Base-by-base conservation (phyloP, 1,139 yeast species). In the Saccharomyces hybrid region DNA sequence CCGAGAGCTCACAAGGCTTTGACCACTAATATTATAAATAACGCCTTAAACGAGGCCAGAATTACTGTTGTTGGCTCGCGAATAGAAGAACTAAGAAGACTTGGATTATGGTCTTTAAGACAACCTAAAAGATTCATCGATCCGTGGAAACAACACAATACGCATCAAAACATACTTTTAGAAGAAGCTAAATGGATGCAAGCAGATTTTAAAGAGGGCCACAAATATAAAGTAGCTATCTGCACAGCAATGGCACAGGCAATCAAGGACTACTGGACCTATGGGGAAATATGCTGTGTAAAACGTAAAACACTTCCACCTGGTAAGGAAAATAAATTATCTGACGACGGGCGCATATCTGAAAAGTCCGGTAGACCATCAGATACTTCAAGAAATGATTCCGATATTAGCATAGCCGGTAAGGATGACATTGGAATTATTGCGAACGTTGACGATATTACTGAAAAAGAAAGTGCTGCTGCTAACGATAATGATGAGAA, bases 31-130 rank as follows among this genome's bases (percentile, higher is more conserved):
- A 82, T 88, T 56, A 93, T 83, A 71, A 96, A 89, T 64, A 79
- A 87, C 63, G 89, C 96, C 0, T 73, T 91, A 29, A 79, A 89
- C n/a, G 99, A 93, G 67, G 96, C 97, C 7, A 88, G 91, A 66
- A 83, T 93, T 8, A 89, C 96, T 0, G 96, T 90, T n/a, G 82
- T 89, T 14, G 88, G 89, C 64, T 88, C 95, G 3, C 79, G 98
- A 55, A 91, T 95, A 49, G 99, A 93, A 65, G 98, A 91, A 67
- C 76, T 95, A 57, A 88, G 90, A 66, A 76, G 96, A 53, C 85
- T 85, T 55, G 88, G 89, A 5, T 83, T 87, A 63, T 95, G 99
- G 99, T 86, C 96, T 28, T 74, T 91, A 54, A 78, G 96, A 51
- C 99, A 95, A 68, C 96, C 96, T 0, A 76, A 80, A 53, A 78